phyloP scores from a whole-genome alignment of 2,329 filamentous ascomycete genomes.

The Elsinoe batatas region DNA sequence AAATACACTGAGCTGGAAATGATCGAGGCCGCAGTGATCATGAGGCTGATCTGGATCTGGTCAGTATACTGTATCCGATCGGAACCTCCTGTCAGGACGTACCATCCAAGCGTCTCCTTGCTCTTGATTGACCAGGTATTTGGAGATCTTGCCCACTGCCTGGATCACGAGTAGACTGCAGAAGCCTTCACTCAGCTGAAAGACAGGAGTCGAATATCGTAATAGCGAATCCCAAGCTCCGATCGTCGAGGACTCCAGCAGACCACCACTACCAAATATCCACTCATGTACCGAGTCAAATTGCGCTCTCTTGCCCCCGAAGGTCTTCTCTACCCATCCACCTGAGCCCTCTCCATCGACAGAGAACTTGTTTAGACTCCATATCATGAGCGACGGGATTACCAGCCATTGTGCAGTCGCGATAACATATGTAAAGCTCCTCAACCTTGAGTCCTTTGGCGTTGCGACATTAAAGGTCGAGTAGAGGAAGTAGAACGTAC shows the following conservation, averaged over 20 bases:
- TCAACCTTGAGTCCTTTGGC: constrained; percentile 64
- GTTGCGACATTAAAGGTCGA: constrained; percentile 71
- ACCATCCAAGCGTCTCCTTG: constrained; percentile 96
- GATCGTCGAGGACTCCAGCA: constrained; percentile 70
- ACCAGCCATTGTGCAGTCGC: constrained; percentile 76
- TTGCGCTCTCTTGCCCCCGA: constrained; percentile 54
- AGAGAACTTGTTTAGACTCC: constrained; percentile 90
- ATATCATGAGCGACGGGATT: constrained; percentile 79
- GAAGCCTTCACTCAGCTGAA: constrained; percentile 91
- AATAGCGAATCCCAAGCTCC: constrained; percentile 83
- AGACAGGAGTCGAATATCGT: constrained; percentile 84
- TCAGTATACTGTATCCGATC: constrained; percentile 25
- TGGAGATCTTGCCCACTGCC: constrained; percentile 83
- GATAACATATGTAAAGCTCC: constrained; percentile 59
- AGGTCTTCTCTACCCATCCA: constrained; percentile 74
- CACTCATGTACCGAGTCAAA: constrained; percentile 66
- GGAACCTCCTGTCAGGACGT: constrained; percentile 29
- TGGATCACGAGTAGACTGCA: constrained; percentile 95
- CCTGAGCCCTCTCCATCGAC: constrained; percentile 64
- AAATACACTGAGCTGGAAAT: constrained; percentile 94
- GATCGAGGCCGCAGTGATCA: constrained; percentile 79
- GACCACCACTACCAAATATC: constrained; percentile 76
- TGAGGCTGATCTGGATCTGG: constrained; percentile 63
- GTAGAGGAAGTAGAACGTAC: constrained; percentile 83
- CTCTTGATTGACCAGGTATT: constrained; percentile 88